phyloP scores from a whole-genome alignment of 306 rosid genomes.

The Astragalus membranaceus region DNA sequence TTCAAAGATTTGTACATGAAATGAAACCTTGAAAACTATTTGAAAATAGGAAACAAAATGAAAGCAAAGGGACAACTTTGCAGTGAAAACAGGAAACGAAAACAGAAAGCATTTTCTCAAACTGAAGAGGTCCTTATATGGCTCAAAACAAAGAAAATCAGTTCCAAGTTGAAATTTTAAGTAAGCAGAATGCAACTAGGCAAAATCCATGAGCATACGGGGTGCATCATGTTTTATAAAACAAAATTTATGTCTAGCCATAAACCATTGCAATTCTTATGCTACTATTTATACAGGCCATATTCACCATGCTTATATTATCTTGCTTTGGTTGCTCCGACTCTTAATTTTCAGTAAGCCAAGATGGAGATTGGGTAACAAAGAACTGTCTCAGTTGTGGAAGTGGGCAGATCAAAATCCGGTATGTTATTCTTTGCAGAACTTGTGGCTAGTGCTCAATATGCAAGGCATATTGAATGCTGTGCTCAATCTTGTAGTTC shows the following conservation, averaged over 20 bases:
- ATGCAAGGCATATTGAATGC: not conserved
- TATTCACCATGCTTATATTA: conserved; percentile 6
- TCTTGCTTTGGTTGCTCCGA: not conserved
- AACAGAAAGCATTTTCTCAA: not conserved
- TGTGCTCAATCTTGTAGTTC: not conserved
- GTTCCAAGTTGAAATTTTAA: not conserved
- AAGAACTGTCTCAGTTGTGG: conserved; percentile 95
- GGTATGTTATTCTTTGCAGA: conserved; percentile 35
- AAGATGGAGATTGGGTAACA: conserved; percentile 93
- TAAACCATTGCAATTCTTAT: not conserved
- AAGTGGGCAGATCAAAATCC: conserved; percentile 99
- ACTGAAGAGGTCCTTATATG: not conserved
- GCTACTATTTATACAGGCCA: not conserved
- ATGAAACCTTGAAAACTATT: no score
- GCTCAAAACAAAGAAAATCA: not conserved
- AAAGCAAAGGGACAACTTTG: no score
- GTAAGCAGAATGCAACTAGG: not conserved
- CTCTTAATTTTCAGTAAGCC: conserved; percentile 55
- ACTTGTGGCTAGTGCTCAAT: not conserved
- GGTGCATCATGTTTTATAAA: not conserved
- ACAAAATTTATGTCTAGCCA: not conserved
- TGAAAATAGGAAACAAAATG: not conserved
- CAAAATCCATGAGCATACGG: not conserved
- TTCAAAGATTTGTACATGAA: no score
- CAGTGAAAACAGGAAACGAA: no score